Evolutionary conservation across 2,329 filamentous ascomycete genomes (phyloP).

Genomic region (Hymenoscyphus fructigenus): DNA sequence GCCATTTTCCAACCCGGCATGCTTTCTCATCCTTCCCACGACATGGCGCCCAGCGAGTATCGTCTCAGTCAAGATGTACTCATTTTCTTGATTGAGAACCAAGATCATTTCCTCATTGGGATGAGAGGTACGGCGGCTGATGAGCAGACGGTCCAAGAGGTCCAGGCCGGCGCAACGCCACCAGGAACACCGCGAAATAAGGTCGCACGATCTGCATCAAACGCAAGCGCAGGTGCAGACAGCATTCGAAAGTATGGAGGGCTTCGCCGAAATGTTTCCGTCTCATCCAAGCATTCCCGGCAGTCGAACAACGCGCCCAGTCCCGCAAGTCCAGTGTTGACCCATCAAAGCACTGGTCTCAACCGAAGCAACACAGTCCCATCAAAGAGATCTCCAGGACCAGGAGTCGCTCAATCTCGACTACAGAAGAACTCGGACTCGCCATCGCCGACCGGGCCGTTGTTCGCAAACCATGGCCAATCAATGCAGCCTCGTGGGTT

Average conservation of each 20-base stretch:
- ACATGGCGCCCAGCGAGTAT: conserved; percentile 95
- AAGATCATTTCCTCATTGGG: conserved; percentile 96
- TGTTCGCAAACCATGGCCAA: conserved; percentile 35
- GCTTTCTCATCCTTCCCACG: conserved; percentile 88
- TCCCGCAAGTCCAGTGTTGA: conserved; percentile 64
- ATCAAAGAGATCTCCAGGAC: conserved; percentile 79
- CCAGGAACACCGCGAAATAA: conserved; percentile 49
- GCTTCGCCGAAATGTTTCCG: conserved; percentile 84
- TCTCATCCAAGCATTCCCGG: conserved; percentile 83
- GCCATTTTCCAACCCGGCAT: conserved; percentile 98
- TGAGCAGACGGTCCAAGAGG: conserved; percentile 63
- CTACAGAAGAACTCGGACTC: conserved; percentile 60
- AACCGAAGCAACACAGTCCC: conserved; percentile 88
- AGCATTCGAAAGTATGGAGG: conserved; percentile 79
- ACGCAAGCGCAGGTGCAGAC: conserved; percentile 83
- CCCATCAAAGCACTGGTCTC: conserved; percentile 57
- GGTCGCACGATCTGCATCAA: conserved; percentile 76
- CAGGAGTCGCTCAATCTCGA: conserved; percentile 51
- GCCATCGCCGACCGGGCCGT: conserved; percentile 42
- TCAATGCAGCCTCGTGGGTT: conserved; percentile 22
- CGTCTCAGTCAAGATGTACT: conserved; percentile 93
- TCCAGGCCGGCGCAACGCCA: conserved; percentile 67
- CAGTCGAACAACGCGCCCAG: conserved; percentile 70
- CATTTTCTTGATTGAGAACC: conserved; percentile 97
- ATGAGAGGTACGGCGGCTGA: conserved; percentile 99